A percentile compares a stretch with the other conserved stretches of the same genome.
Conservation (phyloP, 192 early-diverging fungal genomes). For the Allomyces arbusculus region DNA sequence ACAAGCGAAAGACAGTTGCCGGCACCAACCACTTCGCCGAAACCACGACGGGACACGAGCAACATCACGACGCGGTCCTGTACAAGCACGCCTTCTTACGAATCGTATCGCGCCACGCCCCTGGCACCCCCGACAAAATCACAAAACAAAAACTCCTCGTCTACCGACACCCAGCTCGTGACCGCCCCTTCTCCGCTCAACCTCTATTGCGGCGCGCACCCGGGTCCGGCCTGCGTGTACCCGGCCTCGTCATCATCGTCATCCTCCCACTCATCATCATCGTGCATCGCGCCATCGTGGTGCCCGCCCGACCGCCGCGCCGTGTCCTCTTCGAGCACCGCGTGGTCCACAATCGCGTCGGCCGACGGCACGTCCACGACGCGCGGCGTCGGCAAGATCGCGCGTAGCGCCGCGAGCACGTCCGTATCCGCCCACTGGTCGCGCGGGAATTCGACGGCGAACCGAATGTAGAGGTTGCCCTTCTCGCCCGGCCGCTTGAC, state of each 20-base stretch:
- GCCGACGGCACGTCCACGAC: conserved; percentile 5
- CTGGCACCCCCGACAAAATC: too few relatives aligned
- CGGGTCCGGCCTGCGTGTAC: conserved; percentile 4
- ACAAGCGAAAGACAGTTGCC: too few relatives aligned
- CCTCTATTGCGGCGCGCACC: conserved; percentile 8
- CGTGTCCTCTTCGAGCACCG: background rate
- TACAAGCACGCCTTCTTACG: too few relatives aligned
- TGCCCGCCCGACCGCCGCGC: background rate
- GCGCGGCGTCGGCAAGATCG: conserved; percentile 5
- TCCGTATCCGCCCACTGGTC: conserved; percentile 6
- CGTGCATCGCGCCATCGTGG: background rate
- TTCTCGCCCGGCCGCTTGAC: conserved; percentile 44
- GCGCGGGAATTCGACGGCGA: conserved; percentile 72
- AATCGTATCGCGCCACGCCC: too few relatives aligned
- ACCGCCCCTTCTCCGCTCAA: too few relatives aligned
- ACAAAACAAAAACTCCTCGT: too few relatives aligned
- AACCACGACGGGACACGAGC: too few relatives aligned
- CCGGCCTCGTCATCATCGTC: conserved; percentile 1
- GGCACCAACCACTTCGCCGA: too few relatives aligned
- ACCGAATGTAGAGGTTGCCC: conserved; percentile 73
- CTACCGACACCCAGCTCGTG: too few relatives aligned
- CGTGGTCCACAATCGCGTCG: background rate
- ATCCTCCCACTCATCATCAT: background rate
- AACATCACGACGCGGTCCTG: too few relatives aligned
- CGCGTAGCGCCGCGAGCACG: conserved; percentile 4